These are phyloP conservation scores for Raffaelea arxii DNA, from an alignment of 2,329 filamentous ascomycete species.

Conservation along the genomic window DNA sequence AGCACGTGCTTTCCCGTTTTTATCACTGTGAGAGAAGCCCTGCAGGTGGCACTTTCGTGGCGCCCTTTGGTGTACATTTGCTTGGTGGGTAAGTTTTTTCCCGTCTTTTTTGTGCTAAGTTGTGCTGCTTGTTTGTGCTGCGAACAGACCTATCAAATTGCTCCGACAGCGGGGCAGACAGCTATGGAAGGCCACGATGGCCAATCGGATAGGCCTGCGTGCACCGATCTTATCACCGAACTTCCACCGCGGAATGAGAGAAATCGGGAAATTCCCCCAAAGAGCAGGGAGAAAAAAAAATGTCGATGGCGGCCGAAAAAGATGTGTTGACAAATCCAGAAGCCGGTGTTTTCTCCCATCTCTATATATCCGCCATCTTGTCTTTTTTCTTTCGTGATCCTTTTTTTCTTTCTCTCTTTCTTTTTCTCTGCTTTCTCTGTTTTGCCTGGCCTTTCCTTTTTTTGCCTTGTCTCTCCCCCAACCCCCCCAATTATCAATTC, in stretches of 20 bases:
- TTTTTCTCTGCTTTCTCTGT: background rate
- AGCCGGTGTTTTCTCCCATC: background rate
- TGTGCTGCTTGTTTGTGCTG: no score
- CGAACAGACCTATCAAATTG: background rate
- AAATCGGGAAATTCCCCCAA: constrained; percentile 1
- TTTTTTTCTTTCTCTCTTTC: background rate
- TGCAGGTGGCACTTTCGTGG: no score
- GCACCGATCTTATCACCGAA: constrained; percentile 13
- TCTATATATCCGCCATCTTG: background rate
- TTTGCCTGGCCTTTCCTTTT: background rate
- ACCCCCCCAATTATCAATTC: no score
- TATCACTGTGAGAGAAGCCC: no score
- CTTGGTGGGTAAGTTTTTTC: no score
- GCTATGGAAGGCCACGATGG: background rate
- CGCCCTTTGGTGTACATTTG: no score
- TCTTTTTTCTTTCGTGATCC: background rate
- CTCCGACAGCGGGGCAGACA: background rate
- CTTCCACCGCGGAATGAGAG: background rate
- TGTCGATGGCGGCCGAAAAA: constrained; percentile 1
- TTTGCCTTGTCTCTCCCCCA: background rate
- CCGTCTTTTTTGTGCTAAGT: no score
- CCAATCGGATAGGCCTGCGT: constrained; percentile 8
- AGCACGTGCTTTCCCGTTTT: no score
- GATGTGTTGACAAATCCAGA: constrained; percentile 1
- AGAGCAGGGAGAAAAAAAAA: background rate